Evolutionary conservation across 352 stramenopile species (phyloP), one percentile per base, ranked within the genome.

Genomic region (Phytophthora hybrid): DNA sequence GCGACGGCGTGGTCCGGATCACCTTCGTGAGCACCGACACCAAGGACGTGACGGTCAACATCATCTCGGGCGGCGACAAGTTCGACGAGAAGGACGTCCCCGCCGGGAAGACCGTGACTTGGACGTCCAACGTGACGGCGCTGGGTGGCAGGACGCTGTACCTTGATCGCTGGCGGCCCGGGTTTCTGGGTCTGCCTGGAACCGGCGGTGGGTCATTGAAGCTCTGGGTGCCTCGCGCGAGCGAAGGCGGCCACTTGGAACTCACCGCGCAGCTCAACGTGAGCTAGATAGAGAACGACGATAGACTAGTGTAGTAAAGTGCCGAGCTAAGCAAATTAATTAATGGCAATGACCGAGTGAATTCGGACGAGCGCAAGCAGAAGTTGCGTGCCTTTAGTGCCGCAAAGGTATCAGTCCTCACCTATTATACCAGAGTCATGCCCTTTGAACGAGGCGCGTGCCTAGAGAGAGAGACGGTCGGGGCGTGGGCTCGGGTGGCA

Each of bases 1-100:
- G 81, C n/a, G 80, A 89, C 55, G 84, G 86, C 4, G 37, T 76
- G 10, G 67, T 91, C 13, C 69, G 61, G 2, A 74, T 91, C 66
- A 78, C 67, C 1, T 91, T 92, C 49, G 59, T 49, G 0, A 92
- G 73, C 49, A 56, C 31, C 23, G 73, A 79, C 41, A 79, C 63
- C 26, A 71, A 77, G 10, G 51, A 76, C 63, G 73, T 79, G 63
- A 79, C 73, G 6, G 69, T 79, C 29, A 79, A 77, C 53, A 71
- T 79, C 52, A 26, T 73, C 44, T 79, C 73, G 4, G 73, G 67
- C 4, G 73, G 73, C 44, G 62, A 79, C 54, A 79, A 83, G 61
- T 69, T 77, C 11, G 83, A 85, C 52, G 71, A 78, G 32, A 62
- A 78, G 46, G 75, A 93, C 26, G 80, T 93, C n/a, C 51, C 63